These are phyloP conservation scores for Strobilomyces confusus DNA, from an alignment of 768 basidiomycete genomes.

Conservation along the genomic window DNA sequence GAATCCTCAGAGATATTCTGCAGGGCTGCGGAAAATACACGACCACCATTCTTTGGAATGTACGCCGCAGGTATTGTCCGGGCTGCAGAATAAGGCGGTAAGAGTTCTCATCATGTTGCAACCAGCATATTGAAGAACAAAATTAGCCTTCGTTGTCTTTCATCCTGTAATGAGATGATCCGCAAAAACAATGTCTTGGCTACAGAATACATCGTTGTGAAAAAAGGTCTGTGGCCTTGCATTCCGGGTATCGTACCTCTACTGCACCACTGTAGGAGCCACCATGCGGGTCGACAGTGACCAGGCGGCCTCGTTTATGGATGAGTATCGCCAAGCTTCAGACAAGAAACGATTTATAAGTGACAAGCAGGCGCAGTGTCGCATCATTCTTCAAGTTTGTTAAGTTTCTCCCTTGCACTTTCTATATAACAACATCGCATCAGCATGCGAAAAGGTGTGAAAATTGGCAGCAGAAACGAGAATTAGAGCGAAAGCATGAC, in stretches of 20 bases:
- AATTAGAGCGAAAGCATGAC: not conserved
- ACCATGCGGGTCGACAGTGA: slow-evolving; percentile 2
- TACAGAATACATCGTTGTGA: not conserved
- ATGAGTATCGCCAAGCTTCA: slow-evolving; percentile 1
- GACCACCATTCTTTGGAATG: not conserved
- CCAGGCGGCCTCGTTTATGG: slow-evolving; percentile 6
- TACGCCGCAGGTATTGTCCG: slow-evolving; percentile 16
- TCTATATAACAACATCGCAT: not conserved
- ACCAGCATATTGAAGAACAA: not conserved
- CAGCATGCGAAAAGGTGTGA: slow-evolving; percentile 7
- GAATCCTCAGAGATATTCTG: not conserved
- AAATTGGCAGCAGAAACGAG: not conserved
- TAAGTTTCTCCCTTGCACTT: not conserved
- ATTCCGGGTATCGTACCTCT: not conserved
- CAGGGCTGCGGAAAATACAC: slow-evolving; percentile 8
- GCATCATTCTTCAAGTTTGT: not conserved
- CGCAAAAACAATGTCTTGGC: not conserved
- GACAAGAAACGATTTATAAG: slow-evolving; percentile 1
- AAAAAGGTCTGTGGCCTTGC: not conserved
- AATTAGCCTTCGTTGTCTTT: not conserved
- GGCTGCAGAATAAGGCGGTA: not conserved
- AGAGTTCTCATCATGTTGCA: not conserved
- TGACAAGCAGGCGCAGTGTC: not conserved
- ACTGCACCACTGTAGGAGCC: not conserved
- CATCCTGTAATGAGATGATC: not conserved